Evolutionary conservation across 768 basidiomycete species (phyloP).

Genomic region (Termitomyces sp.): DNA sequence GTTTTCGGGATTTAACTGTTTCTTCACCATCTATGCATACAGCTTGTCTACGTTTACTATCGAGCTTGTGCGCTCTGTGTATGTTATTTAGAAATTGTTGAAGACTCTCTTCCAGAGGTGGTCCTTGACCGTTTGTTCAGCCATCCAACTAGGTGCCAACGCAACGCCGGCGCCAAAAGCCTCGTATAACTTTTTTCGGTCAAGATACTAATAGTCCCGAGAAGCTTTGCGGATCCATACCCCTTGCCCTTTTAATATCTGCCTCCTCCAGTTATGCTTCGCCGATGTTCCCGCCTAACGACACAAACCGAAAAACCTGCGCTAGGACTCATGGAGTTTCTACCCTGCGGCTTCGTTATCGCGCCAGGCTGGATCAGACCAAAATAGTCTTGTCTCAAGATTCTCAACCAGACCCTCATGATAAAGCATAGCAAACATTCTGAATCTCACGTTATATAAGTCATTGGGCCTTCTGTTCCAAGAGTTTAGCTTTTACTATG

Average conservation of each 20-base stretch:
- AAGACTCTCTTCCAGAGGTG: not conserved
- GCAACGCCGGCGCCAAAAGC: too few species aligned
- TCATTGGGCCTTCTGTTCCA: not conserved
- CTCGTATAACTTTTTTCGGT: too few species aligned
- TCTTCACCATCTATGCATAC: too few species aligned
- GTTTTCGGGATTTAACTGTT: too few species aligned
- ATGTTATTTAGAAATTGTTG: too few species aligned
- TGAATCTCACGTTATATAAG: slow-evolving; percentile 1
- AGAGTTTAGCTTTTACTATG: slow-evolving; percentile 3
- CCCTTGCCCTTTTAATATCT: too few species aligned
- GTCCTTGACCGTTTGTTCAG: not conserved
- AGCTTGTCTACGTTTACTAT: too few species aligned
- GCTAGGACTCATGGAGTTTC: not conserved
- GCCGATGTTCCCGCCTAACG: not conserved
- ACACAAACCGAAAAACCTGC: not conserved
- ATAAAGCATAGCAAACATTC: not conserved
- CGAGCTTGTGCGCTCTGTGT: too few species aligned
- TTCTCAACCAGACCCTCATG: not conserved
- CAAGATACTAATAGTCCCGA: too few species aligned
- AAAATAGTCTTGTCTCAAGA: not conserved
- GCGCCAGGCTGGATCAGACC: not conserved
- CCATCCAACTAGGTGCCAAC: not conserved
- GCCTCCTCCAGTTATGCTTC: not conserved
- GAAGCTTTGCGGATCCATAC: too few species aligned
- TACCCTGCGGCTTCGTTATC: too few species aligned